phyloP scores from a whole-genome alignment of 805 yeast genomes.

The Yamadazyma akitaensis region DNA sequence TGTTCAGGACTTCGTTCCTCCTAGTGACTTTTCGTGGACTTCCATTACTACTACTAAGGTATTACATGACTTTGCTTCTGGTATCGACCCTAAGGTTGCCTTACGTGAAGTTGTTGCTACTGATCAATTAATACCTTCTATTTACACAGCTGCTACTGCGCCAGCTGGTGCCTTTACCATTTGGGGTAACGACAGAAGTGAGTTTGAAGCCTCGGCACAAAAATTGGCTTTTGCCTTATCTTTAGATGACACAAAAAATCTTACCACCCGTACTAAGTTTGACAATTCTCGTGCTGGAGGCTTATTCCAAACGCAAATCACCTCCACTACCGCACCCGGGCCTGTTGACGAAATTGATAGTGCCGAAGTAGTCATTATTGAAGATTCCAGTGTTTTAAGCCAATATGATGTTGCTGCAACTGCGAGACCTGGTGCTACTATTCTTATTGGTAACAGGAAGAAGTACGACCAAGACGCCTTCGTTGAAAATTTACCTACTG shows the following conservation, averaged over 20 bases:
- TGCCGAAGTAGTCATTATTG: conserved; percentile 65
- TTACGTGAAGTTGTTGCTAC: conserved; percentile 13
- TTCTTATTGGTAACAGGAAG: conserved; percentile 45
- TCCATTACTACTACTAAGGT: conserved; percentile 50
- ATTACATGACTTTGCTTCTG: conserved; percentile 39
- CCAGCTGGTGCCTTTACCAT: conserved; percentile 48
- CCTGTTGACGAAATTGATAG: conserved; percentile 40
- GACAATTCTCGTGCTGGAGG: conserved; percentile 79
- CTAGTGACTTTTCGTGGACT: conserved; percentile 55
- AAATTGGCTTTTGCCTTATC: conserved; percentile 69
- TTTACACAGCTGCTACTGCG: conserved; percentile 37
- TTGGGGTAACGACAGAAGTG: conserved; percentile 69
- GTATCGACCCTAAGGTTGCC: conserved; percentile 26
- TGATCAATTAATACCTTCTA: conserved; percentile 1
- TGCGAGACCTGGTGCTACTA: conserved; percentile 52
- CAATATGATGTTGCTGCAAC: conserved; percentile 61
- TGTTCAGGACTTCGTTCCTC: conserved; percentile 52
- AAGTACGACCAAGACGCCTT: conserved; percentile 43
- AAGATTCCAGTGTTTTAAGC: conserved; percentile 52
- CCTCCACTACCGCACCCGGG: conserved; percentile 21
- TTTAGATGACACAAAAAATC: conserved; percentile 50
- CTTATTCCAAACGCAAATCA: conserved; percentile 63
- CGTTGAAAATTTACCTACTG: conserved; percentile 48
- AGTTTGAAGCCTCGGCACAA: conserved; percentile 53
- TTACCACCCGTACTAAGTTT: conserved; percentile 59